phyloP scores from a whole-genome alignment of 2,329 filamentous ascomycete genomes.

The Colletotrichum simmondsii region DNA sequence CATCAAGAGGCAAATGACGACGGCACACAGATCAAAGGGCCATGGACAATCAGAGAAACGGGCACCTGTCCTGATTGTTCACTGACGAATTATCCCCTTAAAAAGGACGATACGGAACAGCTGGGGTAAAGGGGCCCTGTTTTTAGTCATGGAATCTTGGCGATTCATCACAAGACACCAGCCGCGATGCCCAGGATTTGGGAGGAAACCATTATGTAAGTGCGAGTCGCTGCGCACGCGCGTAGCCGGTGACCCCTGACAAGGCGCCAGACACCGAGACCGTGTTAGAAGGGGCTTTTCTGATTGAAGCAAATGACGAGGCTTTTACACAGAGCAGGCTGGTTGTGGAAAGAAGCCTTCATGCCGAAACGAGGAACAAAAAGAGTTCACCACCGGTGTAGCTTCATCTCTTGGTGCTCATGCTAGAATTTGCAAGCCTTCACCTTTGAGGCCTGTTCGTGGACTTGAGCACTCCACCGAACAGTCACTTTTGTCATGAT shows the following conservation, averaged over 20 bases:
- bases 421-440: too few species aligned
- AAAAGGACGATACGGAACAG: not conserved
- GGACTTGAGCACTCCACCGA: too few species aligned
- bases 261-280: not conserved
- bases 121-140: not conserved
- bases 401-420: too few species aligned
- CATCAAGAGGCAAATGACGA: not conserved
- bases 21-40: not conserved
- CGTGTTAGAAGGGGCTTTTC: too few species aligned
- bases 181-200: slow-evolving; percentile 25
- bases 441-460: too few species aligned
- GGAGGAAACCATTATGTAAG: slow-evolving; percentile 28
- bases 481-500: too few species aligned
- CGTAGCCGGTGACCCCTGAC: slow-evolving; percentile 18
- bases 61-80: not conserved
- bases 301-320: too few species aligned
- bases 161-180: slow-evolving; percentile 17
- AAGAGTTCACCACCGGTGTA: too few species aligned
- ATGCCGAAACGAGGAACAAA: too few species aligned
- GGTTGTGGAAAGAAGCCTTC: too few species aligned
- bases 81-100: not conserved
- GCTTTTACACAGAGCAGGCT: too few species aligned
- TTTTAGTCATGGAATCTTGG: slow-evolving; percentile 33
- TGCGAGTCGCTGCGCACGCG: slow-evolving; percentile 13
- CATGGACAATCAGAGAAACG: not conserved